These are phyloP conservation scores for Blastobotrys peoriensis DNA, from an alignment of 805 yeast species.

Conservation along the genomic window DNA sequence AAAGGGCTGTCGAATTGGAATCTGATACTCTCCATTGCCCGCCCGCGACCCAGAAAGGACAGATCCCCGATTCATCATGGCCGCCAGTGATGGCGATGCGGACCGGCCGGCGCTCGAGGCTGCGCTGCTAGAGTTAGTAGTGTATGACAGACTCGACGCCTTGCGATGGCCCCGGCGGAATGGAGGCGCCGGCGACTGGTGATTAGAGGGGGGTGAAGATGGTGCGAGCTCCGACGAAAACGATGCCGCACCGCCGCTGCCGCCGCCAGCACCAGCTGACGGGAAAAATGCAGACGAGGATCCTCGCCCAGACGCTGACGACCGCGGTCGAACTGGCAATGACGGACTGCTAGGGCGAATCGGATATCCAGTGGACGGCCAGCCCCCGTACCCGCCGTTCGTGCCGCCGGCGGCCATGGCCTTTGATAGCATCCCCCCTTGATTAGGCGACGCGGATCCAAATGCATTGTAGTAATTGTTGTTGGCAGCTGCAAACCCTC, in stretches of 20 bases:
- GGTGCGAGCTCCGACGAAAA: slow-evolving; percentile 5
- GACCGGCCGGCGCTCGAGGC: neutral
- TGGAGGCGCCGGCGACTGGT: slow-evolving; percentile 6
- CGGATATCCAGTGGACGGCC: neutral
- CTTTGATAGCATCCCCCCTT: neutral
- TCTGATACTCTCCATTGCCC: slow-evolving; percentile 16
- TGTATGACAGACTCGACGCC: slow-evolving; percentile 23
- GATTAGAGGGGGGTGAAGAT: neutral
- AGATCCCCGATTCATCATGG: neutral
- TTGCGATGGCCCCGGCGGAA: slow-evolving; percentile 25
- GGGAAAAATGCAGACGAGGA: slow-evolving; percentile 6
- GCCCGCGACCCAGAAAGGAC: slow-evolving; percentile 3
- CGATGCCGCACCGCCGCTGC: too few relatives aligned
- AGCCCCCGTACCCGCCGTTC: too few relatives aligned
- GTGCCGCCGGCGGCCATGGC: too few relatives aligned
- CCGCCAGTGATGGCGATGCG: neutral
- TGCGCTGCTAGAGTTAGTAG: slow-evolving; percentile 3
- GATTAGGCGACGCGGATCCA: neutral
- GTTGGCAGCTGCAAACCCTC: neutral
- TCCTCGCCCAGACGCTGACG: slow-evolving; percentile 17
- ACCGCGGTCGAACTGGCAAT: slow-evolving; percentile 21
- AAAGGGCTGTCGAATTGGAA: slow-evolving; percentile 29
- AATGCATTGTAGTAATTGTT: neutral
- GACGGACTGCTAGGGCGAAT: slow-evolving; percentile 21
- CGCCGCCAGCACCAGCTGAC: neutral